phyloP scores from a whole-genome alignment of 139 green algal genomes.

The Tetradesmus obliquus region DNA sequence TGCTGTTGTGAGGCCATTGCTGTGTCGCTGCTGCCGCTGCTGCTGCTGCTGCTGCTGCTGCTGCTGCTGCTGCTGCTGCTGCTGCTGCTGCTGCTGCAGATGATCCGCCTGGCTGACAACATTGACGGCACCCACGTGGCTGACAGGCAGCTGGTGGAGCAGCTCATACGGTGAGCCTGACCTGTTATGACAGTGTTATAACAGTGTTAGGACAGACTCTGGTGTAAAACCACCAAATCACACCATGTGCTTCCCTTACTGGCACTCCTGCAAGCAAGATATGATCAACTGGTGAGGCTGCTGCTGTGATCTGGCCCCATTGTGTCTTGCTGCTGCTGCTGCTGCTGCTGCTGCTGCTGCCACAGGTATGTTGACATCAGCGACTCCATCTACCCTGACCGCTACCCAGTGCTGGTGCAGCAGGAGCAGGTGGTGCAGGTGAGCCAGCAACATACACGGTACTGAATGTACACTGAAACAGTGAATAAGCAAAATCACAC shows the following conservation, averaged over 20 bases:
- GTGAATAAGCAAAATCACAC: neutral
- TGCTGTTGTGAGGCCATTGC: too few species aligned
- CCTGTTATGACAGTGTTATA: neutral
- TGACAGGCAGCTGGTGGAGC: conserved; percentile 16
- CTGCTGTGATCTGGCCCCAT: too few species aligned
- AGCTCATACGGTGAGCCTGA: neutral
- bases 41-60: too few species aligned
- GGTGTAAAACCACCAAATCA: too few species aligned
- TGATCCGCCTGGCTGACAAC: conserved; percentile 13
- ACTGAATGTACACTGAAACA: too few species aligned
- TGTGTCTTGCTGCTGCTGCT: neutral
- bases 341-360: neutral
- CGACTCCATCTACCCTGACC: conserved; percentile 27
- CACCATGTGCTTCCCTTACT: too few species aligned
- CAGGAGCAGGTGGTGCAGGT: conserved; percentile 23
- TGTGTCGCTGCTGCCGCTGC: too few species aligned
- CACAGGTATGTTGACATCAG: conserved; percentile 26
- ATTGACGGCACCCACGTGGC: neutral
- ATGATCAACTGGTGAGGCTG: too few species aligned
- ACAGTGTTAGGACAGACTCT: too few species aligned
- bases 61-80: neutral
- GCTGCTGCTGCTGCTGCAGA: neutral
- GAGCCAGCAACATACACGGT: neutral
- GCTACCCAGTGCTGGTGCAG: conserved; percentile 12
- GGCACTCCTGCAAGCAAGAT: too few species aligned